Evolutionary conservation across 2,329 filamentous ascomycete species (phyloP).

Genomic region (Botrytis aclada): DNA sequence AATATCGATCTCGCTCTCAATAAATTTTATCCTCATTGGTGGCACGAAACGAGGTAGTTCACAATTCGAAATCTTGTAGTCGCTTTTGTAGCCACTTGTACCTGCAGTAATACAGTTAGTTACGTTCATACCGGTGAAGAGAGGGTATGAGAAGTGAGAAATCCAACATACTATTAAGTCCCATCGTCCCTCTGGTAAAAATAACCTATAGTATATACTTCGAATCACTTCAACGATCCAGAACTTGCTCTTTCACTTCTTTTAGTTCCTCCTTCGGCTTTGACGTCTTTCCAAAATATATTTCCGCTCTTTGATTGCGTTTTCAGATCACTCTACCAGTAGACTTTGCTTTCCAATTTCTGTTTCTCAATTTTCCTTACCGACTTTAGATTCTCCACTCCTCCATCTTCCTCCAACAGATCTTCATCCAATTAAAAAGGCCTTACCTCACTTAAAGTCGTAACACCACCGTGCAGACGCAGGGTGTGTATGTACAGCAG

Average conservation of each 20-base stretch:
- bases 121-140: accelerated
- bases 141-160: not conserved
- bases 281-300: not conserved
- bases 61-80: not conserved
- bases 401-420: accelerated
- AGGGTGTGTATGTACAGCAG: not conserved
- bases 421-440: too few relatives aligned
- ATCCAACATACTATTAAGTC: not conserved
- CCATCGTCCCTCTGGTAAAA: not conserved
- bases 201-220: not conserved
- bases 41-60: not conserved
- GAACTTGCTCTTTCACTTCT: not conserved
- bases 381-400: not conserved
- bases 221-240: not conserved
- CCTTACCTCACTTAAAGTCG: not conserved
- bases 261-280: not conserved
- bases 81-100: not conserved
- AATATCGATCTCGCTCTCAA: not conserved
- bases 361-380: not conserved
- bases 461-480: not conserved
- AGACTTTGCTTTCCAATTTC: not conserved
- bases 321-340: not conserved
- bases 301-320: not conserved
- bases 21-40: not conserved
- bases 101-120: not conserved